Conservation (phyloP, 202 grass and related monocot species). For the Zoysia matrella region DNA sequence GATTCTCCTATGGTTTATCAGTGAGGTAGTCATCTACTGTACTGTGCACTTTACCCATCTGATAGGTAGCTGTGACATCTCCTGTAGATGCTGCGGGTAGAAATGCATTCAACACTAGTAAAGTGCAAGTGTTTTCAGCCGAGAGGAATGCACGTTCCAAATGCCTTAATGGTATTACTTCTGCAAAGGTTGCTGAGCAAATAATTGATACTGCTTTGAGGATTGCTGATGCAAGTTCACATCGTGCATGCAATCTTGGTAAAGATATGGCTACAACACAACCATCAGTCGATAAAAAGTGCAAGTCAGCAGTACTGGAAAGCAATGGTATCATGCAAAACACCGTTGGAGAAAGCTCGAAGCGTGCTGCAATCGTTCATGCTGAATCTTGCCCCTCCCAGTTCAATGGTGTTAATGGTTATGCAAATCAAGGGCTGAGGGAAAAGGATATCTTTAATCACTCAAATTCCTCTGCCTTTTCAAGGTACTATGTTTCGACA, state of each 20-base stretch:
- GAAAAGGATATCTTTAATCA: slow-evolving; percentile 81
- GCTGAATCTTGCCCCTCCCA: slow-evolving; percentile 53
- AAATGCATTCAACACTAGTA: slow-evolving; percentile 32
- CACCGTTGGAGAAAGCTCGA: slow-evolving; percentile 46
- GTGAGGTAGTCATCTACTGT: slow-evolving; percentile 12
- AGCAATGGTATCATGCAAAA: slow-evolving; percentile 41
- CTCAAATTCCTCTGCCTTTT: slow-evolving; percentile 90
- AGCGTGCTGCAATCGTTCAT: slow-evolving; percentile 43
- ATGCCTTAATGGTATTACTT: slow-evolving; percentile 46
- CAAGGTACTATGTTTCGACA: slow-evolving; percentile 61
- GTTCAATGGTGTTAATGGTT: slow-evolving; percentile 50
- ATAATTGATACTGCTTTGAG: slow-evolving; percentile 55
- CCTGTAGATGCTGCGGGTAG: slow-evolving; percentile 49
- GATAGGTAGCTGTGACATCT: slow-evolving; percentile 18
- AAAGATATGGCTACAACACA: slow-evolving; percentile 54
- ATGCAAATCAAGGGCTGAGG: slow-evolving; percentile 49
- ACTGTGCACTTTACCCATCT: neutral
- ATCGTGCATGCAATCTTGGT: slow-evolving; percentile 39
- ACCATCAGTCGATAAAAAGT: slow-evolving; percentile 45
- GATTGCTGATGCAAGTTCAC: slow-evolving; percentile 54
- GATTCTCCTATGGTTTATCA: neutral
- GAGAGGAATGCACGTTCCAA: slow-evolving; percentile 48
- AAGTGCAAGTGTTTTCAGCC: slow-evolving; percentile 21
- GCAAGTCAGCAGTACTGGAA: slow-evolving; percentile 45
- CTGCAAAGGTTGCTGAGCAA: slow-evolving; percentile 46